Percentiles rank a stretch among this genome's conserved stretches.
Evolutionary conservation across 2,329 filamentous ascomycete species (phyloP).

Genomic region (Fusarium abutilonis): DNA sequence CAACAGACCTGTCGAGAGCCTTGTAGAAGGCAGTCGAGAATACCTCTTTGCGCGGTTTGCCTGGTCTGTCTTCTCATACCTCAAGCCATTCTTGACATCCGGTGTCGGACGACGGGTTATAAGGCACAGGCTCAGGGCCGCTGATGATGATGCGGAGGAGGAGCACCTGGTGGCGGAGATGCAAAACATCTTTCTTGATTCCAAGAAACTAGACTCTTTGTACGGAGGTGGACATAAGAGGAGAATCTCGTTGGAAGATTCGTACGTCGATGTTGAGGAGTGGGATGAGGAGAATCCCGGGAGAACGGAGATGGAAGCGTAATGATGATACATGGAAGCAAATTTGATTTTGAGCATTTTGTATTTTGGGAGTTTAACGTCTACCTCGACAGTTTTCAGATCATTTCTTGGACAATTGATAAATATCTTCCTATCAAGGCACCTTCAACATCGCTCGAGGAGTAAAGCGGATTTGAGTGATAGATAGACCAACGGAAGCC

Average conservation of each 20-base stretch:
- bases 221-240: constrained; percentile 19
- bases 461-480: too few species aligned
- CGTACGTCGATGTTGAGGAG: constrained; percentile 33
- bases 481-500: too few species aligned
- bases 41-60: constrained; percentile 30
- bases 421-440: too few species aligned
- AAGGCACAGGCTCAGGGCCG: constrained; percentile 7
- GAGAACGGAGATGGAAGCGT: constrained; percentile 34
- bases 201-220: constrained; percentile 17
- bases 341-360: neutral
- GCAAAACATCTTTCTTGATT: constrained; percentile 32
- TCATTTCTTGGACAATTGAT: too few species aligned
- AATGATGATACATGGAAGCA: neutral
- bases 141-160: constrained; percentile 20
- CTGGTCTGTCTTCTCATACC: constrained; percentile 26
- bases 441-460: too few species aligned
- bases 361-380: neutral
- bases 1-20: constrained; percentile 16
- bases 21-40: constrained; percentile 21
- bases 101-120: constrained; percentile 24
- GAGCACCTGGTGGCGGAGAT: constrained; percentile 22
- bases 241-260: constrained; percentile 18
- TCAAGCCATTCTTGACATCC: constrained; percentile 28
- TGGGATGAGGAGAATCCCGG: constrained; percentile 31
- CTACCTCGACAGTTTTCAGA: neutral